Base-by-base conservation (phyloP, 2,329 filamentous ascomycete species). In the Fusarium albidum region DNA sequence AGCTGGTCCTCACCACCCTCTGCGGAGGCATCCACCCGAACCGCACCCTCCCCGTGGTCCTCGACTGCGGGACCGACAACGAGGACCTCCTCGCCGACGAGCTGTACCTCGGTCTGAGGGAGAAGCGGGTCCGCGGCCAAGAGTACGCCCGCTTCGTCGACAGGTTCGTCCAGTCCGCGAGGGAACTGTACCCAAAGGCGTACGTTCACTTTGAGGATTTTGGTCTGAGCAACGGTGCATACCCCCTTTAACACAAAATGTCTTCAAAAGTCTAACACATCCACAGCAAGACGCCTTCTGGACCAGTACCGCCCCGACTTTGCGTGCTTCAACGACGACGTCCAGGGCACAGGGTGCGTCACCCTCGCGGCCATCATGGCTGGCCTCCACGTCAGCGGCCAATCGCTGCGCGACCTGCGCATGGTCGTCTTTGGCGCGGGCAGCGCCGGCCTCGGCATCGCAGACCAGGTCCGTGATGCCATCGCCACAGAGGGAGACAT, bases 161-260 rank as follows among this genome's bases (percentile, higher is more conserved):
- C 38, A 83, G 75, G 0, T 96, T 96, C 66, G 83, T 96, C 9
- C 76, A 79, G 44, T 80, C 85, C 0, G 88, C 88, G 1, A 79
- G 86, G 37, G 85, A 88, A 63, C 79, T 86, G 2, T 96, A 88
- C 55, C 92, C 92, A 0, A 86, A 82, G 38, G 91, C 92, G 0
- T 94, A 93, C 64, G 88, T 96, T 15, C 92, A 96, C 67, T 96
- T 96, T 65, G 91, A 96, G 66, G 92, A 96, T 68, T 96, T 96
- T 75, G 92, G 91, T 1, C 75, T 96, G 1, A 72, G 73, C 2
- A 96, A 96, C 66, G 84, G 83, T 82, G 55, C 59, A 73, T 55
- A 4, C 9, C 6, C 5, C 12, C 9, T 2, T n/a, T 10, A n/a
- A n/a, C n/a, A n/a, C n/a, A n/a, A n/a, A n/a, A n/a, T n/a, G n/a